Conservation (phyloP, 2,329 filamentous ascomycete species). For the Clonostachys byssicola region DNA sequence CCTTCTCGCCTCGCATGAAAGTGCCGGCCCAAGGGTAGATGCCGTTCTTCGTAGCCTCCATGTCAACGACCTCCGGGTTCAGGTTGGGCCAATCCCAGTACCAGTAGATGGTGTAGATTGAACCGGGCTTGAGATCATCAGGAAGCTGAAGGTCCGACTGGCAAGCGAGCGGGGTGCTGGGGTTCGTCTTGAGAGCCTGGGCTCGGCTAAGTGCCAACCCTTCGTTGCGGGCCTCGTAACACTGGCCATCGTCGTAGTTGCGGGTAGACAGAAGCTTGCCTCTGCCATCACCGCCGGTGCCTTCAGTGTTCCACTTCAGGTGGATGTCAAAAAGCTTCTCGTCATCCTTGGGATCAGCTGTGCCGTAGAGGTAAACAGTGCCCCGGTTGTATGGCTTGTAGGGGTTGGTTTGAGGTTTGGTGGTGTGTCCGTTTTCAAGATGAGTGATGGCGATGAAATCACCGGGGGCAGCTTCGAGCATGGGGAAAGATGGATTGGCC, state of each 20-base stretch:
- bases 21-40: constrained; percentile 35
- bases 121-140: constrained; percentile 52
- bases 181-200: constrained; percentile 45
- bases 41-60: constrained; percentile 29
- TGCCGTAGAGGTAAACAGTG: constrained; percentile 73
- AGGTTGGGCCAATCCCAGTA: constrained; percentile 89
- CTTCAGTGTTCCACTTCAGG: constrained; percentile 72
- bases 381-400: constrained; percentile 64
- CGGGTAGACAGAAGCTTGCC: constrained; percentile 73
- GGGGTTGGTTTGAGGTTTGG: constrained; percentile 47
- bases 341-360: constrained; percentile 47
- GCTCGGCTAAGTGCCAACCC: constrained; percentile 54
- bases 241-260: constrained; percentile 86
- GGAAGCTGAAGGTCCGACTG: constrained; percentile 80
- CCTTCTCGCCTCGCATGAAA: constrained; percentile 29
- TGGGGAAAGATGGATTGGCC: constrained; percentile 48
- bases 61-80: constrained; percentile 32
- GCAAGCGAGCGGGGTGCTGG: constrained; percentile 65
- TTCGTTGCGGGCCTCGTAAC: constrained; percentile 71
- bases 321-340: constrained; percentile 62
- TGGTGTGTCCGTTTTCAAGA: constrained; percentile 75
- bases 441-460: constrained; percentile 65
- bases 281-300: constrained; percentile 74
- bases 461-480: constrained; percentile 56
- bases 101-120: constrained; percentile 84